Conservation (phyloP, 768 basidiomycete genomes). For the Exidia glandulosa region DNA sequence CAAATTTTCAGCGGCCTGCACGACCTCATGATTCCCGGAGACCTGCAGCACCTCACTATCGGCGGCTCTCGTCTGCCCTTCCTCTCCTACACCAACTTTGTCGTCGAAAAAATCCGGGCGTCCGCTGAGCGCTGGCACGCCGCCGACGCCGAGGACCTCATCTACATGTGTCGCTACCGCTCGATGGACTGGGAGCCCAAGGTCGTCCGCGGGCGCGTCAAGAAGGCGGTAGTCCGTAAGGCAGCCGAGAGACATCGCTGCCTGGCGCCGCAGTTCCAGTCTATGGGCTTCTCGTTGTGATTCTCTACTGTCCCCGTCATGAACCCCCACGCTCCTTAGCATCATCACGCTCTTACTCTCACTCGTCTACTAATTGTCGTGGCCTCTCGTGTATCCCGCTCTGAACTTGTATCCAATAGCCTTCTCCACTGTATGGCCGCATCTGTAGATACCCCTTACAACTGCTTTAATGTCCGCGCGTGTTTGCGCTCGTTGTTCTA, state of each 20-base stretch:
- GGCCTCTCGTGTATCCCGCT: too few relatives aligned
- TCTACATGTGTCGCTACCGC: background rate
- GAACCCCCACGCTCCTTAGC: too few relatives aligned
- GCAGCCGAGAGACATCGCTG: background rate
- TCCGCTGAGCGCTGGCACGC: background rate
- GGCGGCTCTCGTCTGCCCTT: background rate
- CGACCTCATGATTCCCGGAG: background rate
- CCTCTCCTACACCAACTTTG: background rate
- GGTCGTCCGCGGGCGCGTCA: background rate
- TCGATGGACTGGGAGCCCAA: background rate
- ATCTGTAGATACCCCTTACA: too few relatives aligned
- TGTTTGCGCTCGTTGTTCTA: too few relatives aligned
- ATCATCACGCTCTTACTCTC: too few relatives aligned
- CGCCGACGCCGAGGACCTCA: background rate
- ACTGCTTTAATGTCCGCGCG: too few relatives aligned
- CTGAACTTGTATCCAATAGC: too few relatives aligned
- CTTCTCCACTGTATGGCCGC: too few relatives aligned
- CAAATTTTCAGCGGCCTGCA: background rate
- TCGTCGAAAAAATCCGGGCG: background rate
- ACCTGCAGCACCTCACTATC: background rate
- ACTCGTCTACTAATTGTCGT: too few relatives aligned
- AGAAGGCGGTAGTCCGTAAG: background rate
- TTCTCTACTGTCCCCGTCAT: too few relatives aligned
- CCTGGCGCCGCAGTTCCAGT: background rate
- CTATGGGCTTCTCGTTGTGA: background rate